A percentile compares a stretch with the other conserved stretches of the same genome.
Evolutionary conservation across 2,329 filamentous ascomycete genomes (phyloP).

Genomic region (Colletotrichum graminicola): DNA sequence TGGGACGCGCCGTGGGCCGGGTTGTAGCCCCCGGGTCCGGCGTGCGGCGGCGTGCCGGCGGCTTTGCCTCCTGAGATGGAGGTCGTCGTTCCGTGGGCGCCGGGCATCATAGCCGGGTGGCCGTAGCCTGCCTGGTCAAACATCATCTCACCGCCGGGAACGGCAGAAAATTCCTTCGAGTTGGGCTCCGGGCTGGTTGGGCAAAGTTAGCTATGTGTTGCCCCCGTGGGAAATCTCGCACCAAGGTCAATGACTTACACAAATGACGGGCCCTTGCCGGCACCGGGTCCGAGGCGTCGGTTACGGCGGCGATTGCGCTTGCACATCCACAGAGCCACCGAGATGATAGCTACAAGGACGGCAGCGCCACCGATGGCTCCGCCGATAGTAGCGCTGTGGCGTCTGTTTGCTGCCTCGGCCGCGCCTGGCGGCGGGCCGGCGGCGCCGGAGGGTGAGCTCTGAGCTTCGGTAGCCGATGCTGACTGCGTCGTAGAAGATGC

Average conservation of each 20-base stretch:
- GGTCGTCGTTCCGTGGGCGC: constrained; percentile 39
- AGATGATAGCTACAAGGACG: constrained; percentile 57
- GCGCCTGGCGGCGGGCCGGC: constrained; percentile 43
- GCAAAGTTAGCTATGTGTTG: constrained; percentile 43
- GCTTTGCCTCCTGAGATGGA: constrained; percentile 37
- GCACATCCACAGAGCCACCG: constrained; percentile 58
- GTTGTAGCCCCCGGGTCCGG: constrained; percentile 26
- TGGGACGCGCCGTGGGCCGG: constrained; percentile 46
- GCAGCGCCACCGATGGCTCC: constrained; percentile 66
- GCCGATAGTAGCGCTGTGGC: constrained; percentile 63
- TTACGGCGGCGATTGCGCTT: constrained; percentile 58
- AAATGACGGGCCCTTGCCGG: constrained; percentile 53
- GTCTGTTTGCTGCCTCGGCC: constrained; percentile 49
- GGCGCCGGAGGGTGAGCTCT: constrained; percentile 41
- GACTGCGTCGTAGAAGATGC: neutral
- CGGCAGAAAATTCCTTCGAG: constrained; percentile 48
- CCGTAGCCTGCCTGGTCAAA: constrained; percentile 40
- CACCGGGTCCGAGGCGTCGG: constrained; percentile 57
- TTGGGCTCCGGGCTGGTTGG: constrained; percentile 48
- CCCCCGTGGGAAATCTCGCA: neutral
- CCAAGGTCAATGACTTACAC: constrained; percentile 53
- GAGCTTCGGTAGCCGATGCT: constrained; percentile 32
- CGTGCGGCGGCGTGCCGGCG: constrained; percentile 6
- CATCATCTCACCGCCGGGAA: constrained; percentile 31
- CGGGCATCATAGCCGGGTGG: constrained; percentile 41